A percentile compares a stretch with the other conserved stretches of the same genome.
These are phyloP conservation scores for Anthracocystis walkeri DNA, from an alignment of 1,284 basidiomycete genomes.

Conservation along the genomic window DNA sequence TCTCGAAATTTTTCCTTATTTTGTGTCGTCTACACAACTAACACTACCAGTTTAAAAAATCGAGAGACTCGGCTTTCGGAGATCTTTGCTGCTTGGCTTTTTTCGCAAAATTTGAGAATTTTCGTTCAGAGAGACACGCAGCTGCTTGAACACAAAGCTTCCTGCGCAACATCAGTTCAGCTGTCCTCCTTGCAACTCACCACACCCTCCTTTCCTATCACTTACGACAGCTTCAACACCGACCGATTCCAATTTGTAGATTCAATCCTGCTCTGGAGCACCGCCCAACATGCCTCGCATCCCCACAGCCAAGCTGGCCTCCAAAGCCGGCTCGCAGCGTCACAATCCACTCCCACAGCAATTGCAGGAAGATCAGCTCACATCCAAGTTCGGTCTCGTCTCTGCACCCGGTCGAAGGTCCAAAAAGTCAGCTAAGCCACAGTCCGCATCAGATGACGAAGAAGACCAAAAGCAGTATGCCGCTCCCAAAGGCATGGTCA, in stretches of 20 bases:
- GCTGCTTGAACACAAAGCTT: not conserved
- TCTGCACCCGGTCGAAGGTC: constrained; percentile 49
- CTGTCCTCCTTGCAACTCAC: not conserved
- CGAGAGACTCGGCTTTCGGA: constrained; percentile 18
- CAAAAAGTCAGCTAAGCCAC: constrained; percentile 31
- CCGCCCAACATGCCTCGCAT: constrained; percentile 49
- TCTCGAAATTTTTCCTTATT: too few species aligned
- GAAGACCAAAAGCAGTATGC: constrained; percentile 35
- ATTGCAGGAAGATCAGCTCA: constrained; percentile 54
- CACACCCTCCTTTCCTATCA: not conserved
- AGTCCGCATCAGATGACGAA: constrained; percentile 37
- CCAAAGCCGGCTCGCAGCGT: constrained; percentile 33
- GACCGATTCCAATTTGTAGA: too few species aligned
- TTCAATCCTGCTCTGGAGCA: not conserved
- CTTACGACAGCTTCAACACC: too few species aligned
- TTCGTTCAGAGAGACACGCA: constrained; percentile 6
- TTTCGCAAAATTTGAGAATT: constrained; percentile 37
- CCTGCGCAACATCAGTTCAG: not conserved
- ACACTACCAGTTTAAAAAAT: not conserved
- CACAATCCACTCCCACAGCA: constrained; percentile 58
- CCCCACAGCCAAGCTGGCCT: constrained; percentile 43
- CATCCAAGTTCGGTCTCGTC: constrained; percentile 53
- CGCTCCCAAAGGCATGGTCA: constrained; percentile 52
- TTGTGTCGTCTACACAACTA: not conserved
- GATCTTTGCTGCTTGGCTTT: not conserved